Percentiles rank a stretch among this genome's conserved stretches.
Evolutionary conservation across 805 yeast genomes (phyloP).

Genomic region (Ogataea thermomethanolica): DNA sequence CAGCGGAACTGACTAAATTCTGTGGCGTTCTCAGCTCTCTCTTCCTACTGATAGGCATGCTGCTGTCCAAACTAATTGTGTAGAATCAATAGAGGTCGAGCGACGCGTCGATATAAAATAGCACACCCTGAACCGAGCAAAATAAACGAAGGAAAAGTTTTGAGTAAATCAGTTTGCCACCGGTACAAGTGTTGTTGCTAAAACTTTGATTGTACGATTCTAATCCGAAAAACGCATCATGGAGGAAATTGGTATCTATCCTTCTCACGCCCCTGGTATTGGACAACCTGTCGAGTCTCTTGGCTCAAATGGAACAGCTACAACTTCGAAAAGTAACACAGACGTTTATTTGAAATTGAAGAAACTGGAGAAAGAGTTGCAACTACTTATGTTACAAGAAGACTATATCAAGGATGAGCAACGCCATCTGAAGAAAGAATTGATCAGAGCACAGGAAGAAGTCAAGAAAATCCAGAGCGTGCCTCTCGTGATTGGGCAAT

Average conservation of each 20-base stretch:
- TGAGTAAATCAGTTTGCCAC: slow-evolving; percentile 15
- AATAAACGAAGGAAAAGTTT: slow-evolving; percentile 5
- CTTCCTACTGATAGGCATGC: slow-evolving; percentile 5
- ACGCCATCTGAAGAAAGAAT: slow-evolving; percentile 90
- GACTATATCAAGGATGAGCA: slow-evolving; percentile 98
- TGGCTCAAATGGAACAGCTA: slow-evolving; percentile 25
- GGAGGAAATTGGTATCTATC: slow-evolving; percentile 62
- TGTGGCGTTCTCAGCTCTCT: slow-evolving; percentile 5
- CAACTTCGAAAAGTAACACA: slow-evolving; percentile 26
- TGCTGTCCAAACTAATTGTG: slow-evolving; percentile 1
- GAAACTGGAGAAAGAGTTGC: slow-evolving; percentile 86
- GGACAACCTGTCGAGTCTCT: slow-evolving; percentile 23
- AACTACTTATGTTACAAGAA: slow-evolving; percentile 81
- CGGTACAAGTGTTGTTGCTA: slow-evolving; percentile 4
- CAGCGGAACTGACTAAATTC: slow-evolving; percentile 1
- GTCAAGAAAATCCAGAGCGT: slow-evolving; percentile 96
- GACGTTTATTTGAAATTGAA: slow-evolving; percentile 85
- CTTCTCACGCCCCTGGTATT: slow-evolving; percentile 27
- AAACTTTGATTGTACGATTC: neutral
- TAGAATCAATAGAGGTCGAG: slow-evolving; percentile 1
- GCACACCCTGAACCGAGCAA: slow-evolving; percentile 6
- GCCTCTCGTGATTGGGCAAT: slow-evolving; percentile 97
- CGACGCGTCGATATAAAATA: slow-evolving; percentile 9
- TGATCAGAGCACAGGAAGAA: slow-evolving; percentile 96
- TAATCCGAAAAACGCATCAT: slow-evolving; percentile 28